A percentile compares a stretch with the other conserved stretches of the same genome.
Conservation (phyloP, 495 filamentous ascomycete genomes). For the Hypoxylon fragiforme region DNA sequence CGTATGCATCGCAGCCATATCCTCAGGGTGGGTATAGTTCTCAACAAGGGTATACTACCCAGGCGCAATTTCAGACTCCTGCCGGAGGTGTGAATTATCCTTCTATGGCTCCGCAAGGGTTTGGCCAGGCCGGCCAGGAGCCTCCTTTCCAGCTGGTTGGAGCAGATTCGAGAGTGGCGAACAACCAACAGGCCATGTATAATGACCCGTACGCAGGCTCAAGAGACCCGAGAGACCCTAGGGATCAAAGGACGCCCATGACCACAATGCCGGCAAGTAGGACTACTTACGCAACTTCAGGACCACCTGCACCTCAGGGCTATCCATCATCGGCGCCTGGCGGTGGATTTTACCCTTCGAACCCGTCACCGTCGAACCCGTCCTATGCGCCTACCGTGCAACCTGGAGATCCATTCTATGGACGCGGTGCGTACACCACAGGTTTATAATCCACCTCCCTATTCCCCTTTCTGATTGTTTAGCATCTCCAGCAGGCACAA, state of each 20-base stretch:
- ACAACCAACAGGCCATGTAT: conserved; percentile 31
- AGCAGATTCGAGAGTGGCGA: conserved; percentile 33
- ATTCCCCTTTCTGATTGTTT: conserved; percentile 53
- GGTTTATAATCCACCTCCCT: conserved; percentile 32
- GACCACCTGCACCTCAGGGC: conserved; percentile 32
- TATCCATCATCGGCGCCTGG: conserved; percentile 34
- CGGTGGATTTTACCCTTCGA: conserved; percentile 38
- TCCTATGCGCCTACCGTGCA: conserved; percentile 39
- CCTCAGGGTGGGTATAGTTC: conserved; percentile 38
- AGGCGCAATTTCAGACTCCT: conserved; percentile 24
- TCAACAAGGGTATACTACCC: conserved; percentile 37
- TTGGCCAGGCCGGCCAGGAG: conserved; percentile 36
- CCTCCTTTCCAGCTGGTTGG: conserved; percentile 37
- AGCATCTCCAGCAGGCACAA: conserved; percentile 55
- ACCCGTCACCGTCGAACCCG: conserved; percentile 36
- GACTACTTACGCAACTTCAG: conserved; percentile 39
- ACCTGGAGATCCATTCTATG: conserved; percentile 52
- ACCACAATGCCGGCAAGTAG: conserved; percentile 36
- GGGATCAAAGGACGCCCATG: conserved; percentile 36
- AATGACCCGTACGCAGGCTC: conserved; percentile 33
- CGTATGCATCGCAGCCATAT: conserved; percentile 37
- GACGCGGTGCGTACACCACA: conserved; percentile 55
- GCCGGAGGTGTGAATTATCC: conserved; percentile 23
- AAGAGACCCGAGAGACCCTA: conserved; percentile 35
- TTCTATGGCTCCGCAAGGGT: conserved; percentile 25